Evolutionary conservation across 768 basidiomycete species (phyloP), one percentile per base, ranked within the genome.

Genomic region (Rhodotorula toruloides): DNA sequence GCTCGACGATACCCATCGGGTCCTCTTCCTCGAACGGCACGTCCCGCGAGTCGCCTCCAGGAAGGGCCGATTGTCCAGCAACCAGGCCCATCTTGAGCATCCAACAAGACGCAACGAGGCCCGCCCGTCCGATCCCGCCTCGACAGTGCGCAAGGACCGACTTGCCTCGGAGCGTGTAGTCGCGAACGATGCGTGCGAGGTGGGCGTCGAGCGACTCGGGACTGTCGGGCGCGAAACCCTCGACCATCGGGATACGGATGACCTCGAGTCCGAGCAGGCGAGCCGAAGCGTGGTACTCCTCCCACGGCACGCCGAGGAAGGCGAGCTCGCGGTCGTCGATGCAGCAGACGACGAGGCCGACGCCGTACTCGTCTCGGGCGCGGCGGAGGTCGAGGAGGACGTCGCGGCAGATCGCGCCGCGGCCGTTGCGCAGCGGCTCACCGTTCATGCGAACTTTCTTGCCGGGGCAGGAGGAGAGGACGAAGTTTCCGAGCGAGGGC

Each of bases 81-180:
- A 93, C 74, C n/a, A 96, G 81, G 8, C 92, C 93, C 67, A 96
- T 85, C 76, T 89, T 90, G 64, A 94, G 81, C 76, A 89, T 82
- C 93, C 93, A 97, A 74, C 89, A 91, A 71, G 87, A 90, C 3
- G 91, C 92, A 50, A 97, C 82, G 32, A 97, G 82, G 1, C 93
- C 94, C 1, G 93, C 94, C 25, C 93, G 84, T 5, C 93, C 93
- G 12, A 98, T 88, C 7, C 94, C 94, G 22, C 93, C 93, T 25
- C 93, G 84, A 76, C 94, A 98, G 73, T 97, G 94, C 19, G 87
- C 88, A 17, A 94, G 82, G 14, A 92, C 82, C 14, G 84, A 82
- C 1, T 83, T 75, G 4, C 92, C 90, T 10, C 79, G 79, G 7
- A 92, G 80, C 1, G 91, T 87, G 74, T 94, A 94, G 8, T 77